Conservation (phyloP, 495 filamentous ascomycete genomes). For the Rhypophila decipiens region DNA sequence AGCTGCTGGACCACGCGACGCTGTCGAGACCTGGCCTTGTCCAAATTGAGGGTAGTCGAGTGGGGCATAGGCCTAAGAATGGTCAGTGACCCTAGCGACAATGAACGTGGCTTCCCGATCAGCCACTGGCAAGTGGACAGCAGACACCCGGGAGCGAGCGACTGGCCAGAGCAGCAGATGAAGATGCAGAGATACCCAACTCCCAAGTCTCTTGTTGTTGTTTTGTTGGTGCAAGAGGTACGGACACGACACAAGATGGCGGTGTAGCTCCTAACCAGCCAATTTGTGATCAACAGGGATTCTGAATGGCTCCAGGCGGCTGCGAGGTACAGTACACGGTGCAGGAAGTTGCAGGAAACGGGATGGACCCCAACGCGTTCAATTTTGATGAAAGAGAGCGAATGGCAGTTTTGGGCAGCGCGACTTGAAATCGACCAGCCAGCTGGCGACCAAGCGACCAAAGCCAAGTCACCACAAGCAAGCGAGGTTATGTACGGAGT, state of each 20-base stretch:
- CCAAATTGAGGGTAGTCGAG: background rate
- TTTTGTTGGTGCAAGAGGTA: slow-evolving; percentile 11
- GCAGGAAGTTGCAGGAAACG: no score
- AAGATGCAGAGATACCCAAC: slow-evolving; percentile 28
- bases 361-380: no score
- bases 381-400: no score
- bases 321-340: background rate
- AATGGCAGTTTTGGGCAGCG: no score
- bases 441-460: no score
- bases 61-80: slow-evolving; percentile 6
- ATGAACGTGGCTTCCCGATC: background rate
- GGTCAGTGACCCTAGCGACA: no score
- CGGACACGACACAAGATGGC: slow-evolving; percentile 7
- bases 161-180: background rate
- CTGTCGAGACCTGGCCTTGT: no score
- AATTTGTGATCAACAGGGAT: background rate
- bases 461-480: no score
- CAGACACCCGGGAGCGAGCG: slow-evolving; percentile 3
- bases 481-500: no score
- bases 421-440: no score
- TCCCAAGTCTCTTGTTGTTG: slow-evolving; percentile 12
- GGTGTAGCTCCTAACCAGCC: slow-evolving; percentile 21
- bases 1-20: no score
- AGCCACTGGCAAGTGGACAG: slow-evolving; percentile 18
- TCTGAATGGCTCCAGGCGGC: background rate